These are phyloP conservation scores for Tuber borchii DNA, from an alignment of 495 filamentous ascomycete species.

Conservation along the genomic window DNA sequence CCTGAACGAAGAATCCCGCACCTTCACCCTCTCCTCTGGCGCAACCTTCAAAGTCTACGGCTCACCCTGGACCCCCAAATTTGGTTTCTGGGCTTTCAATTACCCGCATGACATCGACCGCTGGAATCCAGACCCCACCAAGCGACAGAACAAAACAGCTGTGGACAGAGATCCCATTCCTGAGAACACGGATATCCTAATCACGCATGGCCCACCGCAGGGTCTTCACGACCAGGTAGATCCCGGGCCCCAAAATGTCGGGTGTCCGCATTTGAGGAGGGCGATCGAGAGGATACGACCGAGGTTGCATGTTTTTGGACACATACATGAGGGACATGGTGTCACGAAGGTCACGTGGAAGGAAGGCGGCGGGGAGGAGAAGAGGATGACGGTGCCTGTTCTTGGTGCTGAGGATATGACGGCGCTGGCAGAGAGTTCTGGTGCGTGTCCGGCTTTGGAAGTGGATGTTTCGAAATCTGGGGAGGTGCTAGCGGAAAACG, in stretches of 20 bases:
- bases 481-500: conserved; percentile 7
- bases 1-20: conserved; percentile 12
- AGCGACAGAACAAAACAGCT: background rate
- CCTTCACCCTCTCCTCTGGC: conserved; percentile 11
- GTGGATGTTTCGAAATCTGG: conserved; percentile 13
- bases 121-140: conserved; percentile 10
- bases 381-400: background rate
- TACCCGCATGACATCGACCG: conserved; percentile 11
- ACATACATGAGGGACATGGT: conserved; percentile 25
- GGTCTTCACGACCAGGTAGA: conserved; percentile 4
- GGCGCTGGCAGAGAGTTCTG: background rate
- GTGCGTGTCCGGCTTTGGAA: conserved; percentile 12
- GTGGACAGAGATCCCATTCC: conserved; percentile 12
- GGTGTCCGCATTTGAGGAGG: conserved; percentile 13
- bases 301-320: conserved; percentile 21
- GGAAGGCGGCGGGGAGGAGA: background rate
- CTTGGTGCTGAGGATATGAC: background rate
- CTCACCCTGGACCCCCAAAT: conserved; percentile 17
- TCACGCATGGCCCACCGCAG: conserved; percentile 16
- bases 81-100: conserved; percentile 11
- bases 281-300: conserved; percentile 14
- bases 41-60: conserved; percentile 16
- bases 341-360: conserved; percentile 18
- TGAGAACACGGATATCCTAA: conserved; percentile 16
- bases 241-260: background rate